Base-by-base conservation (phyloP, 2,329 filamentous ascomycete genomes). In the Phaeophleospora eucalypticola region DNA sequence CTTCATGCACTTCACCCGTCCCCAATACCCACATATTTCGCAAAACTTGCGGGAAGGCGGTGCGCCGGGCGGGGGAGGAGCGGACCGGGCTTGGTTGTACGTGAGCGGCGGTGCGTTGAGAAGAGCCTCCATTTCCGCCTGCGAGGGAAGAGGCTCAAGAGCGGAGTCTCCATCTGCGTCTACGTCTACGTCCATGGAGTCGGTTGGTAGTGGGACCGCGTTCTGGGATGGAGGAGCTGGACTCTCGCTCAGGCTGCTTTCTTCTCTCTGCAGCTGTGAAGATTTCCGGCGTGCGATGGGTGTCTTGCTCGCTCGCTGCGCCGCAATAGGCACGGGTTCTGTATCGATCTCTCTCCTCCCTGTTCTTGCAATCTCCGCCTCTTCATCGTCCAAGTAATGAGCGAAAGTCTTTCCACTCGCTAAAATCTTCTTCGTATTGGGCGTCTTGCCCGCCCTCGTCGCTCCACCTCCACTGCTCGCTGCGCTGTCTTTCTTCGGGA, bases 21-120 rank as follows among this genome's bases (percentile, higher is more conserved):
- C 87, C 86, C 87, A 90, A 67, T 89, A 90, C 12, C 87, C 87
- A 62, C 87, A 91, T 24, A 89, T 81, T 62, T 84, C 84, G 67
- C 87, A 91, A 65, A 90, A 91, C 29, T 72, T 71, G 49, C 86
- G 74, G 44, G 69, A 68, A 38, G 72, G 71, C 2, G 84, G 83
- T 8, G 63, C 68, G 14, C 58, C 58, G 3, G 63, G 46, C 4
- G 68, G 60, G 12, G 70, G 68, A 16, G 72, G 68, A 3, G 64
- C 67, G 14, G 65, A 68, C 47, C 71, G 66, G 36, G 83, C 82
- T 56, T 87, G 84, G 39, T 78, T 73, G 66, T 88, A 90, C 32
- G 74, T 81, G 44, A 89, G 68, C 38, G 85, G 81, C 42, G 84
- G 81, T 6, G 77, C 78, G 17, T 76, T 70, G 43, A 89, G 70